Base-by-base conservation (phyloP, 2,329 filamentous ascomycete species). In the Aspergillus sp. region DNA sequence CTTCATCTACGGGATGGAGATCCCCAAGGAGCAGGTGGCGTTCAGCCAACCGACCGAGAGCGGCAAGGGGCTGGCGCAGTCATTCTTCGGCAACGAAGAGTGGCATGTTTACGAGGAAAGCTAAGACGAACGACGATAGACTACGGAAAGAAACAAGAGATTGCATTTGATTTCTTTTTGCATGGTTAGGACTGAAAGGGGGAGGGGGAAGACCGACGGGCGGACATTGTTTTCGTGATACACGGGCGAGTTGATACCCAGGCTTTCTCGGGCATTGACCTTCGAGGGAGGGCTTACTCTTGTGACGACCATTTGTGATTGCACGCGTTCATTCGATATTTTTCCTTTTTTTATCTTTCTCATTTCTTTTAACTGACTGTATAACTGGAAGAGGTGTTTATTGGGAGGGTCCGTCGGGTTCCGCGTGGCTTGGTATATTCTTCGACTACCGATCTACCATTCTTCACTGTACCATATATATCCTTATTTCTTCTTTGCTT, bases 1-100 rank as follows among this genome's bases (percentile, higher is more conserved):
- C 67, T 87, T 87, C 67, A 78, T 85, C 56, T 83, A 84, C 61
- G 82, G 82, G 2, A 77, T 85, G 72, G 79, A 80, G 41, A 78
- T 87, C 51, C 76, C 80, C 17, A 87, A 85, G 70, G 77, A 79
- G 10, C 72, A 81, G 68, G 78, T 89, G 41, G 87, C 87, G 2
- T 89, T 89, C 74, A 88, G 85, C 66, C 85, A 88, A 67, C 86
- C 87, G n/a, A 89, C 87, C 0, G 83, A 84, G 65, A 84, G 82
- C 67, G 87, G 87, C 39, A 82, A 81, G 13, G 76, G 75, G 45
- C 75, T 90, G 64, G 85, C 86, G 8, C 78, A 82, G 67, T 82
- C 80, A 62, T 89, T 86, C 78, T 86, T 84, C 66, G 84, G 82
- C 21, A 76, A 80, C 51, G 80, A 79, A 62, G 84, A 82, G 51